A percentile compares a stretch with the other conserved stretches of the same genome.
phyloP scores from a whole-genome alignment of 1,139 yeast species.

The Lodderomyces metapsilosis region DNA sequence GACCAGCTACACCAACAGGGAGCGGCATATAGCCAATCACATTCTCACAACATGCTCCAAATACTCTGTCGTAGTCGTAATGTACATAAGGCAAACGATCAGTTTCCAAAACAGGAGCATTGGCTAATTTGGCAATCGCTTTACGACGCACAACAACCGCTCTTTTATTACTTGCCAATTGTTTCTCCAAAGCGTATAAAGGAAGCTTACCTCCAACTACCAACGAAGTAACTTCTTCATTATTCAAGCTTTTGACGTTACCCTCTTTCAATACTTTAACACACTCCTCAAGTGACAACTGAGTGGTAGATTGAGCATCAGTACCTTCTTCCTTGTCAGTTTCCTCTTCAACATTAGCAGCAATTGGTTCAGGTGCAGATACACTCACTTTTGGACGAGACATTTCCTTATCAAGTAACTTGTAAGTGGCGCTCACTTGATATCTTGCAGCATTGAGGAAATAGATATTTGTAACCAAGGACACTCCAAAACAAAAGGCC shows the following conservation, averaged over 20 bases:
- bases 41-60: slow-evolving; percentile 98
- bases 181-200: slow-evolving; percentile 89
- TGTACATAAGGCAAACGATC: slow-evolving; percentile 72
- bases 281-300: slow-evolving; percentile 59
- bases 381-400: slow-evolving; percentile 24
- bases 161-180: slow-evolving; percentile 79
- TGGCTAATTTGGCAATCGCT: slow-evolving; percentile 79
- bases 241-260: slow-evolving; percentile 57
- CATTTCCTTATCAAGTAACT: slow-evolving; percentile 43
- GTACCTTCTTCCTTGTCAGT: too few species aligned
- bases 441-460: slow-evolving; percentile 73
- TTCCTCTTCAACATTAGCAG: slow-evolving; percentile 10
- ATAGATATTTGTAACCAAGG: slow-evolving; percentile 80
- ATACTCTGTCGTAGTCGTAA: slow-evolving; percentile 92
- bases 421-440: slow-evolving; percentile 45
- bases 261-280: slow-evolving; percentile 68
- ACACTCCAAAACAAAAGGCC: slow-evolving; percentile 69
- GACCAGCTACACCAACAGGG: slow-evolving; percentile 98
- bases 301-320: slow-evolving; percentile 21
- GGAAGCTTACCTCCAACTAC: slow-evolving; percentile 81
- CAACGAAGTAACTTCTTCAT: slow-evolving; percentile 72
- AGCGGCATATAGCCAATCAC: slow-evolving; percentile 95
- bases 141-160: slow-evolving; percentile 93
- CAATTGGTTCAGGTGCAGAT: slow-evolving; percentile 7
- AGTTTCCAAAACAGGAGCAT: slow-evolving; percentile 75